A percentile compares a stretch with the other conserved stretches of the same genome.
phyloP scores from a whole-genome alignment of 192 early-diverging fungal genomes.

The Coemansia sp. region DNA sequence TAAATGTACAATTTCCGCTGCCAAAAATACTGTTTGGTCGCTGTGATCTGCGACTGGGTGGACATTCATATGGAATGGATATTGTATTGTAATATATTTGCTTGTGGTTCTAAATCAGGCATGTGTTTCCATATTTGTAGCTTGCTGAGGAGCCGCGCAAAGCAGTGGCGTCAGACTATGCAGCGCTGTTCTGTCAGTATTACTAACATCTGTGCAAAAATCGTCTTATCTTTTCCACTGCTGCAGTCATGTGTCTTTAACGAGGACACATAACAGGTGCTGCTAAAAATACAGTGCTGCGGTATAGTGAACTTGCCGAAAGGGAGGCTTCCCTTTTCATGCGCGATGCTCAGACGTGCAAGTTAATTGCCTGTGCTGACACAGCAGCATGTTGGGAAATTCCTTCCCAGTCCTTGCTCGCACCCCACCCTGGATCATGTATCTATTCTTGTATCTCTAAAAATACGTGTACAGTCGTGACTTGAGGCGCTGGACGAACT shows the following conservation, averaged over 20 bases:
- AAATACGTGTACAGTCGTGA: neutral
- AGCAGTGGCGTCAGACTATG: conserved; percentile 35
- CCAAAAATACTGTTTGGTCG: neutral
- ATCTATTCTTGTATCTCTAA: conserved; percentile 8
- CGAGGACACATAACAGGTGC: neutral
- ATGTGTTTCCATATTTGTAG: conserved; percentile 21
- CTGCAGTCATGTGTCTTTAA: too few species aligned
- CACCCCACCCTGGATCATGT: too few species aligned
- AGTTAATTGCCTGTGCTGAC: too few species aligned
- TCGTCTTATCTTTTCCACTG: too few species aligned
- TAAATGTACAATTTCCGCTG: neutral
- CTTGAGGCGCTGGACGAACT: too few species aligned
- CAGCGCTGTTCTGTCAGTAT: conserved; percentile 42
- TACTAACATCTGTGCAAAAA: conserved; percentile 7
- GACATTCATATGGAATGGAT: neutral
- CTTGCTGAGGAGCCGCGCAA: conserved; percentile 42
- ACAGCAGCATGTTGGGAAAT: too few species aligned
- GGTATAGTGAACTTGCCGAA: conserved; percentile 2
- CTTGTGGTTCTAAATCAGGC: neutral
- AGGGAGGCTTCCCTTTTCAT: neutral
- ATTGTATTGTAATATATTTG: too few species aligned
- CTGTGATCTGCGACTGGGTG: neutral
- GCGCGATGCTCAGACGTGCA: too few species aligned
- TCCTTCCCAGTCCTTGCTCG: too few species aligned
- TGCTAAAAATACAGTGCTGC: neutral